Evolutionary conservation across 768 basidiomycete species (phyloP).

Genomic region (Gymnopilus junonius): DNA sequence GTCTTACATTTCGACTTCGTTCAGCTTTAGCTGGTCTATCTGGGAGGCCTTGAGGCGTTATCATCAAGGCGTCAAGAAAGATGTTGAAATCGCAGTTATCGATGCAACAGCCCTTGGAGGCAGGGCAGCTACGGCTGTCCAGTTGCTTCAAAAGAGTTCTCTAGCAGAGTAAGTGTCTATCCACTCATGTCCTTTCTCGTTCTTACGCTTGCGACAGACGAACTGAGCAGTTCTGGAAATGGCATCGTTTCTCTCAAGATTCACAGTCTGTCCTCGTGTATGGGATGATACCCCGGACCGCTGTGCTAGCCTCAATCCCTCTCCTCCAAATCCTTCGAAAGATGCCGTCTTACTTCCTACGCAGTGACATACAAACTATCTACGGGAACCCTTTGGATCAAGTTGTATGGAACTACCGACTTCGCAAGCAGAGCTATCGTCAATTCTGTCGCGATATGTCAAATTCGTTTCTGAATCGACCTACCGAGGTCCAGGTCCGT

Average conservation of each 20-base stretch:
- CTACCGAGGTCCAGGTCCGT: conserved; percentile 58
- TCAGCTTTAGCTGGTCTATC: conserved; percentile 81
- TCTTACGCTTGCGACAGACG: conserved; percentile 43
- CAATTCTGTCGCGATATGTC: conserved; percentile 76
- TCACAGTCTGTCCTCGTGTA: conserved; percentile 78
- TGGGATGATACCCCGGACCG: conserved; percentile 66
- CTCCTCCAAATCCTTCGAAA: conserved; percentile 65
- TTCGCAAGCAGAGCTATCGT: conserved; percentile 63
- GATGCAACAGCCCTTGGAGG: conserved; percentile 64
- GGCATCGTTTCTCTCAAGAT: conserved; percentile 76
- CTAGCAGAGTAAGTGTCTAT: conserved; percentile 56
- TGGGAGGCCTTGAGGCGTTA: conserved; percentile 85
- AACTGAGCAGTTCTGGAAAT: conserved; percentile 70
- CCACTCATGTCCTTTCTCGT: not conserved
- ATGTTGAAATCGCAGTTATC: conserved; percentile 79
- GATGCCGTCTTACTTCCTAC: conserved; percentile 74
- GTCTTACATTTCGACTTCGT: conserved; percentile 74
- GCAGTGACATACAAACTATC: conserved; percentile 28
- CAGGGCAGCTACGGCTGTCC: conserved; percentile 65
- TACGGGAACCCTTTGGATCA: conserved; percentile 36
- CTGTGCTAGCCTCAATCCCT: conserved; percentile 73
- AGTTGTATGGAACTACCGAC: conserved; percentile 58
- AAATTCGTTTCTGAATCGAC: conserved; percentile 58
- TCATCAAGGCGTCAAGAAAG: conserved; percentile 71
- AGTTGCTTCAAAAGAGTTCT: conserved; percentile 57